Evolutionary conservation across 129 eudicot species (phyloP), one percentile per base, ranked within the genome.

Genomic region (Artemisia argyi): DNA sequence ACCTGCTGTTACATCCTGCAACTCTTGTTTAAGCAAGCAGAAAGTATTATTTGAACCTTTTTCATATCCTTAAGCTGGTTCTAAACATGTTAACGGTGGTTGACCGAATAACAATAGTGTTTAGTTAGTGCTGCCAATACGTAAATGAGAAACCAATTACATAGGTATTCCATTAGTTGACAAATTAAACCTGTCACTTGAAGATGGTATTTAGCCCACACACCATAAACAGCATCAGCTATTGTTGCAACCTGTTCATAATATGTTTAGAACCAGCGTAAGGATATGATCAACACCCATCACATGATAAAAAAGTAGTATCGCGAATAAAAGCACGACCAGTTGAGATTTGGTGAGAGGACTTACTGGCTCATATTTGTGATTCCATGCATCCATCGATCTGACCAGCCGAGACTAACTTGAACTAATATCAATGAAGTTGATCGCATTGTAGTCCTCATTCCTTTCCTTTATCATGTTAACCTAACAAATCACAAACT

Each of bases 201-300:
- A 66, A 92, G 92, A 73, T 96, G 95, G 64, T 89, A 87, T 80
- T 92, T 92, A 73, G 96, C 98, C 98, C 98, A 92, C 42, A 89
- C 85, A 48, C 92, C 96, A 75, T 92, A 92, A 49, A 92, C 87
- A 7, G 88, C 86, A 74, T 89, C 95, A 1, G 95, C 96, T 72
- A 93, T 80, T 5, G 84, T 85, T 57, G 98, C 90, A 68, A 89
- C 78, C 97, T 93, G 90, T 82, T n/a, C 65, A 63, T n/a, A 62
- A 32, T 20, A 66, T 42, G n/a, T 14, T 55, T 28, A 11, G 59
- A 24, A 35, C 52, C 30, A 52, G 11, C 62, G 54, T 28, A 20
- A 24, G 72, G 59, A 35, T 35, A 28, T 28, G 0, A 28, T 28
- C 20, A 52, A 46, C 66, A 22, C 68, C 53, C 67, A 71, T 54